Evolutionary conservation across 345 rosid genomes (phyloP).

Genomic region (Boechera divaricarpa): DNA sequence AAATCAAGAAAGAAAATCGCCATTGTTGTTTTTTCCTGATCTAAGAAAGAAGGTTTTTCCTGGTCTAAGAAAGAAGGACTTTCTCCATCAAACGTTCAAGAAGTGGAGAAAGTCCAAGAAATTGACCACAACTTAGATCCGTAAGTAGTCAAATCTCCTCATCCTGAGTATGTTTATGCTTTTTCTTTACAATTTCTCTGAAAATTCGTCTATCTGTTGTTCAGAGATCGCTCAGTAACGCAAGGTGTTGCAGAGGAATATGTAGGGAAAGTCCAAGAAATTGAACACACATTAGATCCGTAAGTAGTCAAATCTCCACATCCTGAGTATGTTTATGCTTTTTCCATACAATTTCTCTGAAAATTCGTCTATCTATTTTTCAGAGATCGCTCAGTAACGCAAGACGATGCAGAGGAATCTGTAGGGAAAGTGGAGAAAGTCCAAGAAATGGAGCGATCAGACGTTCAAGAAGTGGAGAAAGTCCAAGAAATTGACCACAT

Average conservation of each 20-base stretch:
- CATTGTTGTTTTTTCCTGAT: neutral
- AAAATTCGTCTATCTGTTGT: no score
- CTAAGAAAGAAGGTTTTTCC: neutral
- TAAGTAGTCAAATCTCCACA: no score
- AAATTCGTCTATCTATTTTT: neutral
- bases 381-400: no score
- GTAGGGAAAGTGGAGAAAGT: no score
- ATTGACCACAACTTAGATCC: neutral
- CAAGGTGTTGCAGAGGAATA: no score
- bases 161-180: neutral
- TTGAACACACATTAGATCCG: no score
- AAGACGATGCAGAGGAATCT: no score
- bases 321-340: no score
- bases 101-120: neutral
- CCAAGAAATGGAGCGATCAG: neutral
- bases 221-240: no score
- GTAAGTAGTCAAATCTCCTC: neutral
- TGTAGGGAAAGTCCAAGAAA: no score
- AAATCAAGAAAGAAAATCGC: neutral
- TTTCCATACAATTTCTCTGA: conserved; percentile 4
- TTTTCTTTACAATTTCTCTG: no score
- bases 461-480: neutral
- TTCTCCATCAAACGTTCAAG: neutral
- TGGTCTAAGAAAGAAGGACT: neutral
- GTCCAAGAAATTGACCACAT: neutral